phyloP scores from a whole-genome alignment of 257 asterid genomes.

The Cinchona pubescens region DNA sequence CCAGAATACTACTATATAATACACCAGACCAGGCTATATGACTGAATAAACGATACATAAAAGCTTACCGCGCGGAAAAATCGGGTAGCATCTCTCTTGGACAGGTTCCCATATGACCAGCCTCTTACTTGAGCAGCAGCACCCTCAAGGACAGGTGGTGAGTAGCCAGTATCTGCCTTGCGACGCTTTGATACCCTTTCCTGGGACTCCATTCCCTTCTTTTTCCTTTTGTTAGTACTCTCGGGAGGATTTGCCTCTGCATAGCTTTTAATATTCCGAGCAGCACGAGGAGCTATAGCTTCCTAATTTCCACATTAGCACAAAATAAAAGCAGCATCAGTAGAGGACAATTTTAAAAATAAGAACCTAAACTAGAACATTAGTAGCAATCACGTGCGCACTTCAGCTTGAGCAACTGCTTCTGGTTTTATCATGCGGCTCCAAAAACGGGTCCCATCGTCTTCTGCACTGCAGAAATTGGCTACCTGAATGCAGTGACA shows the following conservation, averaged over 20 bases:
- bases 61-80: conserved; percentile 81
- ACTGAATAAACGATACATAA: background rate
- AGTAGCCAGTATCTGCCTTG: conserved; percentile 65
- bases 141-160: conserved; percentile 83
- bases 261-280: conserved; percentile 84
- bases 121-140: conserved; percentile 94
- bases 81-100: conserved; percentile 95
- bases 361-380: conserved; percentile 19
- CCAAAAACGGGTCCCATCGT: conserved; percentile 97
- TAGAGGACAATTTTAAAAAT: background rate
- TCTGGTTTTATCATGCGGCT: conserved; percentile 99
- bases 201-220: conserved; percentile 71
- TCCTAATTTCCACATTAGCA: conserved; percentile 45
- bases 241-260: conserved; percentile 77
- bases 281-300: conserved; percentile 96
- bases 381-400: conserved; percentile 27
- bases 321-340: conserved; percentile 15
- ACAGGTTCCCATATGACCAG: conserved; percentile 92
- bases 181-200: conserved; percentile 84
- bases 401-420: conserved; percentile 78
- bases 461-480: conserved; percentile 88
- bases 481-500: conserved; percentile 64
- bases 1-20: background rate
- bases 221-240: conserved; percentile 69
- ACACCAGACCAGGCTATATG: background rate